Conservation (phyloP, 352 stramenopile species). For the Phytophthora tubulina region DNA sequence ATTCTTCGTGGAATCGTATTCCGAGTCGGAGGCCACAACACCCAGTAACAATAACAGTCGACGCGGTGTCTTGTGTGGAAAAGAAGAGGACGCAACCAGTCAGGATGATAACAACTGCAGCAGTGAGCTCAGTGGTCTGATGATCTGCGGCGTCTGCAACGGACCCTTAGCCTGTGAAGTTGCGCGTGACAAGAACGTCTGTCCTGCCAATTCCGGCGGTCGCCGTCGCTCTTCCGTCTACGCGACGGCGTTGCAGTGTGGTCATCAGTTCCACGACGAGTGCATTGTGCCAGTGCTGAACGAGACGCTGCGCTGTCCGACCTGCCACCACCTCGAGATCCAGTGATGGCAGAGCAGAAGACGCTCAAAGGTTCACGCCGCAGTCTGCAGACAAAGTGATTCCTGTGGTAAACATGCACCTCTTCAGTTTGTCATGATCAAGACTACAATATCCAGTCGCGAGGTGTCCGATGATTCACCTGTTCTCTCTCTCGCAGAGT, state of each 20-base stretch:
- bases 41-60: slow-evolving; percentile 14
- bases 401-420: slow-evolving; percentile 7
- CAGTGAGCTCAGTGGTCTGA: not conserved
- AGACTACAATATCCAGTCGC: slow-evolving; percentile 15
- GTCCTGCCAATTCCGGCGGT: slow-evolving; percentile 3
- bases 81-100: slow-evolving; percentile 8
- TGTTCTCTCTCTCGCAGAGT: not conserved
- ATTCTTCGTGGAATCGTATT: slow-evolving; percentile 32
- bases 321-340: slow-evolving; percentile 46
- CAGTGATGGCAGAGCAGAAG: slow-evolving; percentile 22
- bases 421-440: slow-evolving; percentile 11
- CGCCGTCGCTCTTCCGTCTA: slow-evolving; percentile 35
- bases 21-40: slow-evolving; percentile 11
- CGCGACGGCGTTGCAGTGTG: slow-evolving; percentile 41
- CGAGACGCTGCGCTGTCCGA: slow-evolving; percentile 44
- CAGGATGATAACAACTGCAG: not conserved
- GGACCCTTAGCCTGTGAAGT: slow-evolving; percentile 22
- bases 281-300: slow-evolving; percentile 55
- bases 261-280: slow-evolving; percentile 52
- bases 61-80: not conserved
- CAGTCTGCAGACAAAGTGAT: not conserved
- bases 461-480: slow-evolving; percentile 6
- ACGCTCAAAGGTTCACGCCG: not conserved
- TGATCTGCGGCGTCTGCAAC: slow-evolving; percentile 37
- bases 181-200: not conserved